Evolutionary conservation across 371 early-diverging fungal species (phyloP).

Genomic region (Lichtheimia corymbifera): DNA sequence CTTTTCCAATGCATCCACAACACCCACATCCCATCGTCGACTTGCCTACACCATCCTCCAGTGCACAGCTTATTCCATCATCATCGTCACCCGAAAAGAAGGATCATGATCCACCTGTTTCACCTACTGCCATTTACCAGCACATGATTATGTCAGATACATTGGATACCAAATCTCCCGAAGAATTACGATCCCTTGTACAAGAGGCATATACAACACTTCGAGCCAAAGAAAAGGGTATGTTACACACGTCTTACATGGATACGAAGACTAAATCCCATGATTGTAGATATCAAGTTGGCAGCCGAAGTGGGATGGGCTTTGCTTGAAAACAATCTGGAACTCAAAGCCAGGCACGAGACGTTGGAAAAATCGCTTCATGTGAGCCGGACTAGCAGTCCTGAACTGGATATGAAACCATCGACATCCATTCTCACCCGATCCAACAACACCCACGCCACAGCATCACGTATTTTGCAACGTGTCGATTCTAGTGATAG

Average conservation of each 20-base stretch:
- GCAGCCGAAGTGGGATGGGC: slow-evolving; percentile 52
- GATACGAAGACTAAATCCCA: neutral
- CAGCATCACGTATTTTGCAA: slow-evolving; percentile 2
- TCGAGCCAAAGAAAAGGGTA: slow-evolving; percentile 36
- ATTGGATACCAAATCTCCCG: slow-evolving; percentile 9
- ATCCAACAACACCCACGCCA: slow-evolving; percentile 6
- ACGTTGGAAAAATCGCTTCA: slow-evolving; percentile 15
- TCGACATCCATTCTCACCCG: slow-evolving; percentile 12
- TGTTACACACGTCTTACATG: slow-evolving; percentile 3
- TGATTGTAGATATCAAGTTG: slow-evolving; percentile 37
- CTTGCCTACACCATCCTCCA: slow-evolving; percentile 8
- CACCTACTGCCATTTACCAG: no score
- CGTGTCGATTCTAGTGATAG: slow-evolving; percentile 4
- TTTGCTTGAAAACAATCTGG: slow-evolving; percentile 46
- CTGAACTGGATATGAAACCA: slow-evolving; percentile 2
- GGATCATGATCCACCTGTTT: no score
- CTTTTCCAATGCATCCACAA: neutral
- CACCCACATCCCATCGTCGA: slow-evolving; percentile 1
- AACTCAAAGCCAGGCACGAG: slow-evolving; percentile 46
- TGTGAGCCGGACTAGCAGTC: neutral
- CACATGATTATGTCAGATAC: neutral
- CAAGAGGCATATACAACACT: slow-evolving; percentile 24
- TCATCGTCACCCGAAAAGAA: no score
- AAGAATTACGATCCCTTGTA: slow-evolving; percentile 23
- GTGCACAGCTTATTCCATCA: neutral